A percentile compares a stretch with the other conserved stretches of the same genome.
phyloP scores from a whole-genome alignment of 2,329 filamentous ascomycete species.

The Colletotrichum trifolii region DNA sequence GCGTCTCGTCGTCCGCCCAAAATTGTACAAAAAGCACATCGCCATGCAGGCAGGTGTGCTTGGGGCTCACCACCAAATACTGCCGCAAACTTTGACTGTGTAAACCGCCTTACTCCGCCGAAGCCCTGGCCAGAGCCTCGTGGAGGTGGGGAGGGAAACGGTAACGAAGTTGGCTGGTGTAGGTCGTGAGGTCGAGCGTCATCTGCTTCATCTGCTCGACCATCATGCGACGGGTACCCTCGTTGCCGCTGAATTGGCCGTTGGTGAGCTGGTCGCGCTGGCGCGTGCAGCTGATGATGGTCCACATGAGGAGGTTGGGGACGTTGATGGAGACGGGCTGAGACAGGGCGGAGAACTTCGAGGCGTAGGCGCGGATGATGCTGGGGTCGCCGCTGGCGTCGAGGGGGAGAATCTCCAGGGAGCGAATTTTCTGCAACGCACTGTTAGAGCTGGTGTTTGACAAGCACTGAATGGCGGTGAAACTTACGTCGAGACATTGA shows the following conservation, averaged over 20 bases:
- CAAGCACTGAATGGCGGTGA: not conserved
- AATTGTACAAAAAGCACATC: constrained; percentile 4
- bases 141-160: constrained; percentile 88
- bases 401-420: constrained; percentile 83
- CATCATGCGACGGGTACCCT: constrained; percentile 71
- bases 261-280: constrained; percentile 78
- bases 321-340: constrained; percentile 88
- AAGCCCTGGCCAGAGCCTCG: constrained; percentile 86
- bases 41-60: not conserved
- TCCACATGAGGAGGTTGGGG: constrained; percentile 93
- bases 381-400: constrained; percentile 79
- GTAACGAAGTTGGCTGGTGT: constrained; percentile 92
- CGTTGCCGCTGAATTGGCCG: constrained; percentile 80
- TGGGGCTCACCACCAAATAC: not conserved
- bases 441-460: constrained; percentile 9
- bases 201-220: constrained; percentile 80
- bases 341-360: constrained; percentile 82
- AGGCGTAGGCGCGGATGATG: constrained; percentile 81
- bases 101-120: constrained; percentile 66
- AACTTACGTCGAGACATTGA: constrained; percentile 67
- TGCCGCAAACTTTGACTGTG: not conserved
- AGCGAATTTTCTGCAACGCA: constrained; percentile 72
- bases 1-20: constrained; percentile 6
- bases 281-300: constrained; percentile 84
- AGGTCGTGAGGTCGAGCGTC: constrained; percentile 91